Evolutionary conservation across 352 stramenopile species (phyloP).

Genomic region (Globisporangium parvum): DNA sequence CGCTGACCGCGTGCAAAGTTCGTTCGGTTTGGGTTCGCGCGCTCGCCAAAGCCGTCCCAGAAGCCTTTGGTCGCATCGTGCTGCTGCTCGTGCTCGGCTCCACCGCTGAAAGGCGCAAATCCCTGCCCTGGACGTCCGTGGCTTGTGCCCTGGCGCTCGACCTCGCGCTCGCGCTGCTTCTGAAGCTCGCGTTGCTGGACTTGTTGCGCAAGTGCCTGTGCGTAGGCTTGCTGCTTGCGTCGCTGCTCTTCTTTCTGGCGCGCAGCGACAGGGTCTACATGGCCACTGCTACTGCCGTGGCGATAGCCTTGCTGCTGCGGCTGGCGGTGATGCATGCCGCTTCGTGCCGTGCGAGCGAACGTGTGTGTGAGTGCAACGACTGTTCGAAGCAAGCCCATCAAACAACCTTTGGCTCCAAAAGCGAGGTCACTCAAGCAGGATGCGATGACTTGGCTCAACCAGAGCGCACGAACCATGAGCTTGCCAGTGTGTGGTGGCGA

Average conservation of each 20-base stretch:
- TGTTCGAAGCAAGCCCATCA: too few species aligned
- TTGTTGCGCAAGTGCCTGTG: slow-evolving; percentile 45
- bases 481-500: too few species aligned
- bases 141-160: slow-evolving; percentile 16
- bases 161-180: slow-evolving; percentile 34
- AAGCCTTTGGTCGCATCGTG: slow-evolving; percentile 10
- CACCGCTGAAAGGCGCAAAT: not conserved
- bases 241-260: slow-evolving; percentile 47
- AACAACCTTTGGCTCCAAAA: too few species aligned
- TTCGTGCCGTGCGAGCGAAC: too few species aligned
- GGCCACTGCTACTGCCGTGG: not conserved
- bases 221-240: slow-evolving; percentile 48
- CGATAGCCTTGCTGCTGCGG: slow-evolving; percentile 1
- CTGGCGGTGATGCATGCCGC: slow-evolving; percentile 15
- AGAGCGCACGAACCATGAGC: too few species aligned
- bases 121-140: not conserved
- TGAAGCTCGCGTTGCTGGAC: slow-evolving; percentile 47
- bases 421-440: too few species aligned
- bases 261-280: slow-evolving; percentile 8
- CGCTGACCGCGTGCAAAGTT: slow-evolving; percentile 45
- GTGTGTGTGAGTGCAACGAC: too few species aligned
- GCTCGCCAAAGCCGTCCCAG: slow-evolving; percentile 43
- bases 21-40: slow-evolving; percentile 20
- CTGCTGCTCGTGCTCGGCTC: not conserved
- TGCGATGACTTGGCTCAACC: too few species aligned